Base-by-base conservation (phyloP, 371 early-diverging fungal genomes). In the Zancudomyces culisetae region DNA sequence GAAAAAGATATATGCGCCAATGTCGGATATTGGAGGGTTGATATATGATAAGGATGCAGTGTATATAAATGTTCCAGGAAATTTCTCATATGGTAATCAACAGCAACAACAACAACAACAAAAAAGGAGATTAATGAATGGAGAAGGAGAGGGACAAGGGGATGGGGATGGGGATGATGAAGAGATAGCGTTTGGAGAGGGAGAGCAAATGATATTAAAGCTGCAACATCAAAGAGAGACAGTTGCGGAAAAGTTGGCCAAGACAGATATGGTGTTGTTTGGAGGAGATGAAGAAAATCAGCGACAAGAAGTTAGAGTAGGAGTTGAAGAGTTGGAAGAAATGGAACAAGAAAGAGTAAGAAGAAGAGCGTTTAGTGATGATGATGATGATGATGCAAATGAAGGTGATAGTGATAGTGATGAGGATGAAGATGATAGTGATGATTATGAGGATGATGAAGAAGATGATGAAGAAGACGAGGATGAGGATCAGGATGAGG, bases 41-140 rank as follows among this genome's bases (percentile, higher is more conserved):
- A 78, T 93, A 78, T 94, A 90, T 68, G 98, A 97, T 68, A 92
- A 90, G 62, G 98, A 97, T 72, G 95, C 94, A 8, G 90, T 97
- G 19, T 97, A 97, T 60, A 91, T 97, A 58, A 85, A 90, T 55
- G 86, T 97, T 3, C 87, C 88, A 8, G 90, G 90, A 29, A 74
- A 76, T 39, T 86, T 85, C 55, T 77, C 84, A 18, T n/a, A n/a
- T n/a, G n/a, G n/a, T n/a, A n/a, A n/a, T n/a, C n/a, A n/a, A n/a
- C n/a, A n/a, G n/a, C n/a, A n/a, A n/a, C n/a, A n/a, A n/a, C n/a
- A n/a, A n/a, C n/a, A n/a, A n/a, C n/a, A n/a, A n/a, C n/a, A n/a
- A n/a, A n/a, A n/a, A 18, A 80, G 79, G 55, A 73, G 74, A 66
- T 71, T 70, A 39, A 61, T 64, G 56, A 51, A 54, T 60, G 42